A percentile compares a stretch with the other conserved stretches of the same genome.
These are phyloP conservation scores for Hydnomerulius pinastri DNA, from an alignment of 768 basidiomycete species.

Conservation along the genomic window DNA sequence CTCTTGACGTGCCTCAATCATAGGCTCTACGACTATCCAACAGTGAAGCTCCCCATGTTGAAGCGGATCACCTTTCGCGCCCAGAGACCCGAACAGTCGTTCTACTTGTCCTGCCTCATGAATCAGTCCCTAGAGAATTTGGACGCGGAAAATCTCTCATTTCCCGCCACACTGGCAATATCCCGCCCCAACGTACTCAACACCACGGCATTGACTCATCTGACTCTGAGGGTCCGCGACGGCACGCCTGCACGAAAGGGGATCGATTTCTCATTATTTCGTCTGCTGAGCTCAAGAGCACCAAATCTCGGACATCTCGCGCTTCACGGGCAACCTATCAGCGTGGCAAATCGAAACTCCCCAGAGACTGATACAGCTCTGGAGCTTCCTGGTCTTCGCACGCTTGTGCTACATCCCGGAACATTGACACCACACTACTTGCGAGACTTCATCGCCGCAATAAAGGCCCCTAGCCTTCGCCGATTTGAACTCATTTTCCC, in stretches of 20 bases:
- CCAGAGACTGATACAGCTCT: neutral
- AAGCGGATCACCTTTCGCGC: neutral
- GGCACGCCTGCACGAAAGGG: neutral
- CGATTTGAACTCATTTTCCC: neutral
- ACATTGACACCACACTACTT: conserved; percentile 9
- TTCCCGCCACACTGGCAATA: neutral
- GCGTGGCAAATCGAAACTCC: neutral
- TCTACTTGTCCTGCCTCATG: conserved; percentile 1
- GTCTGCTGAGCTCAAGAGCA: neutral
- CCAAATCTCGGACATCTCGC: neutral
- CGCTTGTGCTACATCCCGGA: conserved; percentile 6
- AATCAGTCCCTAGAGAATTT: neutral
- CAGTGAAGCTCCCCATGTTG: neutral
- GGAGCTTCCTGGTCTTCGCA: conserved; percentile 7
- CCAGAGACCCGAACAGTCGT: neutral
- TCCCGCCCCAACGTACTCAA: neutral
- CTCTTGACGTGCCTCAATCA: conserved; percentile 1
- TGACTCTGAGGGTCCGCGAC: neutral
- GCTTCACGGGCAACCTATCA: conserved; percentile 1
- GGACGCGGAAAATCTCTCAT: neutral
- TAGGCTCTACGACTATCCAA: neutral
- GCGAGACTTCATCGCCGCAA: conserved; percentile 9
- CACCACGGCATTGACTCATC: neutral
- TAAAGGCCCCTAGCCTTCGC: conserved; percentile 3
- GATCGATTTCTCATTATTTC: conserved; percentile 2